Base-by-base conservation (phyloP, 345 rosid genomes). In the Erucastrum elatum region DNA sequence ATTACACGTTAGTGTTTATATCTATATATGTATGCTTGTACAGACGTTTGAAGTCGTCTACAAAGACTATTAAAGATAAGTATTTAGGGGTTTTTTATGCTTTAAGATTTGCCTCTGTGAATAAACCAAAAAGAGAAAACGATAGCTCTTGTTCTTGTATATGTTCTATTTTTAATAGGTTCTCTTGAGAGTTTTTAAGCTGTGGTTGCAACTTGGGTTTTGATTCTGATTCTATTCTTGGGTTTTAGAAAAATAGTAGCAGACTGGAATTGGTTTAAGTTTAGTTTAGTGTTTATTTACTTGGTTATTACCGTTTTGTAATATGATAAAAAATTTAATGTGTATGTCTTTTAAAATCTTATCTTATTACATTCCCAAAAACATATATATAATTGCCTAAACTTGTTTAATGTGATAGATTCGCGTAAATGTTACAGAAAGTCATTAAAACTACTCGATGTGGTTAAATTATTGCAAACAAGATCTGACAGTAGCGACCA, bases 41-140 rank as follows among this genome's bases (percentile, higher is more conserved):
- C 79, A 74, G 66, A 80, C 75, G 61, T 69, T 80, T 69, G 26
- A 73, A 33, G 58, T 73, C 70, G 61, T 79, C 82, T 79, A 79
- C 64, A 62, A 67, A 68, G 44, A 34, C 70, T 30, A 49, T 35
- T 72, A 51, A 68, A 72, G 77, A 33, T 59, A 66, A 56, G 68
- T 12, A 46, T 13, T 33, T 60, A 41, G 61, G 76, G n/a, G 66
- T 34, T 51, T 62, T 7, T 51, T n/a, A 25, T 79, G 75, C 61
- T 74, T 80, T 80, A 62, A 30, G 64, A 66, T 72, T 78, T 31
- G 59, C 82, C 34, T 66, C 3, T 72, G 74, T 72, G 73, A 58
- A 41, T 77, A 71, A 5, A n/a, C 56, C 37, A 33, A 72, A 56
- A 13, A 29, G 7, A 29, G 7, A 17, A 41, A 75, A 30, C 63